Conservation (phyloP, 2,329 filamentous ascomycete species). For the Phialophora expanda region DNA sequence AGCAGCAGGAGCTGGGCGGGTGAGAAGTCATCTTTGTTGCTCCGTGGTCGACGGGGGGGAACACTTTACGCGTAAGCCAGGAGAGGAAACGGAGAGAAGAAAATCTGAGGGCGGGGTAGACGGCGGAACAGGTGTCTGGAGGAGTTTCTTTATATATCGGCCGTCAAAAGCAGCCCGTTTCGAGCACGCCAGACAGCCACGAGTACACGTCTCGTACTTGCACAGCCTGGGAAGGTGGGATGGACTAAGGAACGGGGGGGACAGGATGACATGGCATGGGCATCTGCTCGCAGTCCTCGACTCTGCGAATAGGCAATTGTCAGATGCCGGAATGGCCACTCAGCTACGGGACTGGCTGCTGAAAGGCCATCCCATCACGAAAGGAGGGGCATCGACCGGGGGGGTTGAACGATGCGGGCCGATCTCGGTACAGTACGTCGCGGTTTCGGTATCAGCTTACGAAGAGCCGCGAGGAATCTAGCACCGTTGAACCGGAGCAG, state of each 20-base stretch:
- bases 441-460: background rate
- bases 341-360: background rate
- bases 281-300: background rate
- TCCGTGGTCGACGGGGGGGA: background rate
- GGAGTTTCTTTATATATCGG: background rate
- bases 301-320: background rate
- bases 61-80: background rate
- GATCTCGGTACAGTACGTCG: background rate
- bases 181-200: background rate
- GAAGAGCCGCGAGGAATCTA: background rate
- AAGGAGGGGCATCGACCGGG: background rate
- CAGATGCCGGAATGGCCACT: background rate
- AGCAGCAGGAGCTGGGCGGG: conserved; percentile 49
- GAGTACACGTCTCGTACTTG: too few species aligned
- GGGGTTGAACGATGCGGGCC: background rate
- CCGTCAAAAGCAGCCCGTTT: background rate
- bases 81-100: background rate
- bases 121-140: background rate
- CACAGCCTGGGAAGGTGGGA: conserved; percentile 5
- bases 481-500: background rate
- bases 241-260: background rate
- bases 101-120: background rate
- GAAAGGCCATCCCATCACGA: background rate
- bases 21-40: conserved; percentile 56
- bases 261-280: background rate